These are phyloP conservation scores for Yamadazyma friedrichii DNA, from an alignment of 1,139 yeast species.

Conservation along the genomic window DNA sequence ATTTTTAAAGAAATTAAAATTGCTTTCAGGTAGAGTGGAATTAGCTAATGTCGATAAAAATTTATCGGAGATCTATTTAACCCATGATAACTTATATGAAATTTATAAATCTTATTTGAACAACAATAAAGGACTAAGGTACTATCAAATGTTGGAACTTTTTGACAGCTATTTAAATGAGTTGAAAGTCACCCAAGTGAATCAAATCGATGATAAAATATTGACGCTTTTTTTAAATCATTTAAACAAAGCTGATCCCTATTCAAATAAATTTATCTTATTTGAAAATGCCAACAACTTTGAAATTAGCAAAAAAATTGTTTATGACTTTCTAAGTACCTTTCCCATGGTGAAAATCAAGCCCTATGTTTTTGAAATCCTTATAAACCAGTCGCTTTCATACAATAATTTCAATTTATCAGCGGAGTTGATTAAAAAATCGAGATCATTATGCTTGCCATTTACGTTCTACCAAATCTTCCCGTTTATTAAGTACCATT, in stretches of 20 bases:
- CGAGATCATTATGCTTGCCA: conserved; percentile 28
- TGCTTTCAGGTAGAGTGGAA: conserved; percentile 26
- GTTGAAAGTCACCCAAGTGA: not conserved
- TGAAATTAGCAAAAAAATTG: conserved; percentile 29
- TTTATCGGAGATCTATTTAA: conserved; percentile 25
- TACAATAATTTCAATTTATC: conserved; percentile 40
- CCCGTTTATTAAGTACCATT: conserved; percentile 41
- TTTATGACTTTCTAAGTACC: conserved; percentile 21
- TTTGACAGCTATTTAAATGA: conserved; percentile 5
- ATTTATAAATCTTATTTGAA: conserved; percentile 22
- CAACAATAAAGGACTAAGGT: not conserved
- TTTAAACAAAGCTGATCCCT: conserved; percentile 25
- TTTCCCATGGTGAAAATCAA: conserved; percentile 15
- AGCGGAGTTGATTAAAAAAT: conserved; percentile 24
- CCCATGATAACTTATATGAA: conserved; percentile 23
- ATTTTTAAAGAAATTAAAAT: conserved; percentile 24
- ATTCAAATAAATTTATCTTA: conserved; percentile 20
- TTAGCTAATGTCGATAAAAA: conserved; percentile 21
- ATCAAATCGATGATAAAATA: conserved; percentile 24
- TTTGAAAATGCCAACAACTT: conserved; percentile 20
- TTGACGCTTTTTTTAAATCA: conserved; percentile 29
- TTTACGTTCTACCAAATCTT: conserved; percentile 41
- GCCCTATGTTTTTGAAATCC: conserved; percentile 28
- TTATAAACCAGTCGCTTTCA: conserved; percentile 26
- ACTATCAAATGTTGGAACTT: conserved; percentile 5